Conservation (phyloP, 2,329 filamentous ascomycete species). For the Setomelanomma holmii region DNA sequence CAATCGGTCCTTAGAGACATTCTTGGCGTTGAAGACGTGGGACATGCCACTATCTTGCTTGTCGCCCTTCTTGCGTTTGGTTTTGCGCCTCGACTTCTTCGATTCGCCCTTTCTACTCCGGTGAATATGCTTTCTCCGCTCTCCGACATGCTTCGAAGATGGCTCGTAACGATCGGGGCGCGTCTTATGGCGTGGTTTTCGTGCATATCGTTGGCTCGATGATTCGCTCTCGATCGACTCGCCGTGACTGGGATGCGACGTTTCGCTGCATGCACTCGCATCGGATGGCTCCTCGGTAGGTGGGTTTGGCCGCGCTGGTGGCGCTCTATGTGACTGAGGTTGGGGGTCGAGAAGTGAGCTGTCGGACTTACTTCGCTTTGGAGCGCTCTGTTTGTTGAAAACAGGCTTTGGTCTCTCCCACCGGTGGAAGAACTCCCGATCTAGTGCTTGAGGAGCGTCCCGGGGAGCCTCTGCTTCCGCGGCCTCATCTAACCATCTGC, state of each 20-base stretch:
- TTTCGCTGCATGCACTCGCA: slow-evolving; percentile 20
- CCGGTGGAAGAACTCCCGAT: slow-evolving; percentile 27
- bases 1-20: slow-evolving; percentile 54
- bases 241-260: slow-evolving; percentile 17
- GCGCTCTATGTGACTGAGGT: slow-evolving; percentile 12
- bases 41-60: slow-evolving; percentile 47
- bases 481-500: slow-evolving; percentile 54
- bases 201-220: slow-evolving; percentile 47
- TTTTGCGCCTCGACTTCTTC: slow-evolving; percentile 44
- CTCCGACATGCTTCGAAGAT: slow-evolving; percentile 24
- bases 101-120: slow-evolving; percentile 31
- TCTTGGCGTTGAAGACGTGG: slow-evolving; percentile 55
- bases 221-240: slow-evolving; percentile 21
- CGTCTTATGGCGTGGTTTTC: slow-evolving; percentile 56
- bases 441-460: slow-evolving; percentile 26
- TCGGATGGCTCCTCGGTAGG: slow-evolving; percentile 12
- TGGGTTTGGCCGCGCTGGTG: slow-evolving; percentile 5
- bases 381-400: slow-evolving; percentile 30
- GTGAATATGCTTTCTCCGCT: slow-evolving; percentile 30
- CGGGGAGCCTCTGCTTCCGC: slow-evolving; percentile 42
- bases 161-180: slow-evolving; percentile 55
- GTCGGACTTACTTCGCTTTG: slow-evolving; percentile 48
- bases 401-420: slow-evolving; percentile 23
- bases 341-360: slow-evolving; percentile 46
- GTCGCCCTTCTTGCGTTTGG: slow-evolving; percentile 46